Evolutionary conservation across 192 early-diverging fungal genomes (phyloP).

Genomic region (Coemansia sp.): DNA sequence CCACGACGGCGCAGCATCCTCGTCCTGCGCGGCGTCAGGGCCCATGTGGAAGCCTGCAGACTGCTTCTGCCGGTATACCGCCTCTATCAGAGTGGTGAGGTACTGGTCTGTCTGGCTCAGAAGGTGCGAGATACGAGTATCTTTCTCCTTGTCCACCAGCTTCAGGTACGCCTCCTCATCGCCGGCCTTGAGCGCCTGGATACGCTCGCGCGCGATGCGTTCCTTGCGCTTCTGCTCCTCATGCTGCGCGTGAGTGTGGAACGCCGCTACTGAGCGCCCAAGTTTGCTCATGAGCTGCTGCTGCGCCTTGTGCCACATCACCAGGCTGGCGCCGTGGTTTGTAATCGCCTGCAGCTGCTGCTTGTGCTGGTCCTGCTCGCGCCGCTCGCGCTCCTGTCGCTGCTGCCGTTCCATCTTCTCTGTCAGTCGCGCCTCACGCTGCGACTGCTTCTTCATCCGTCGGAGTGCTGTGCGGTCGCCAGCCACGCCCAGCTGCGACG

Average conservation of each 20-base stretch:
- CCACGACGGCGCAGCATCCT: slow-evolving; percentile 27
- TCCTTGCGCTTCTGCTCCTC: slow-evolving; percentile 91
- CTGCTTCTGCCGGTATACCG: slow-evolving; percentile 80
- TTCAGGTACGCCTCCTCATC: slow-evolving; percentile 98
- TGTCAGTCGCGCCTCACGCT: slow-evolving; percentile 82
- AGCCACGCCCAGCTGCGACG: slow-evolving; percentile 77
- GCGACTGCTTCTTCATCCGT: slow-evolving; percentile 77
- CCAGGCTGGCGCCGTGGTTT: slow-evolving; percentile 71
- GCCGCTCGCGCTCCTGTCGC: slow-evolving; percentile 79
- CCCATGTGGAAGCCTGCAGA: slow-evolving; percentile 38
- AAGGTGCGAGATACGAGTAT: slow-evolving; percentile 91
- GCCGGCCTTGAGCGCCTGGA: slow-evolving; percentile 92
- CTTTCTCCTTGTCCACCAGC: slow-evolving; percentile 93
- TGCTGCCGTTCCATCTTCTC: slow-evolving; percentile 90
- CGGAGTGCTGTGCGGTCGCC: slow-evolving; percentile 74
- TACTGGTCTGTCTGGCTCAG: slow-evolving; percentile 87
- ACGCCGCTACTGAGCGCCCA: slow-evolving; percentile 71
- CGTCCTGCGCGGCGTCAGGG: slow-evolving; percentile 37
- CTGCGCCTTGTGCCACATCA: slow-evolving; percentile 65
- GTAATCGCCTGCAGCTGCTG: slow-evolving; percentile 78
- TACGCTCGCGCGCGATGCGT: slow-evolving; percentile 88
- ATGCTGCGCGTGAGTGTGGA: slow-evolving; percentile 82
- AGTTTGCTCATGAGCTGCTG: slow-evolving; percentile 70
- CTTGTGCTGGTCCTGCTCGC: slow-evolving; percentile 79
- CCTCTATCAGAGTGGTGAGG: slow-evolving; percentile 78